Base-by-base conservation (phyloP, 129 eudicot species). In the Saposhnikovia divaricata region DNA sequence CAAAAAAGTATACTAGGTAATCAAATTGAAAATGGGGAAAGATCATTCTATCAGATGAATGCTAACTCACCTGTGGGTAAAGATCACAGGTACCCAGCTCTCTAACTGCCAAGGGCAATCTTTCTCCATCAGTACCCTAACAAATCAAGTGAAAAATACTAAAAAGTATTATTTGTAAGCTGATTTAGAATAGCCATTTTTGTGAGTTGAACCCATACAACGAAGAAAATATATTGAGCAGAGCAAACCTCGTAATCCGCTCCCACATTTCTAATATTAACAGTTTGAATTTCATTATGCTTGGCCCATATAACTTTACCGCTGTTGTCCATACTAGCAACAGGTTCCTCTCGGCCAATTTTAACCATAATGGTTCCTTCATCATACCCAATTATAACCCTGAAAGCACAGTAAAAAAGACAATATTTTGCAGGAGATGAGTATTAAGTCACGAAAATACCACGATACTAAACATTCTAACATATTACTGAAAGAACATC, bases 291-390 rank as follows among this genome's bases (percentile, higher is more conserved):
- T 79, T 92, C 98, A 85, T 95, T 95, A 82, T 92, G 98, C 87
- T 90, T 95, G 13, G 98, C 98, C 97, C 97, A 95, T 77, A 94
- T 91, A 38, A 94, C 89, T 86, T 95, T 95, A 19, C 98, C 98
- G 63, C 94, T 88, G 73, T 87, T 95, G 77, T 92, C 97, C 98
- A 95, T 95, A 78, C 98, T 95, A 47, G 97, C 97, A 16, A 91
- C 93, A 48, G 98, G 98, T 80, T 88, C 93, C 78, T 94, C 97
- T 16, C 98, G 92, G 40, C 65, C 85, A 68, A 89, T 74, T 86
- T 85, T 84, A 12, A 84, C 94, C 88, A 88, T 70, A 10, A 89
- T 76, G 37, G 80, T 83, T 72, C 97, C 94, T 78, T 88, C 92
- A 63, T 88, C 92, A 57, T 88, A 89, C 6, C 97, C 97, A 75